Percentiles rank a stretch among this genome's conserved stretches.
Conservation (phyloP, 768 basidiomycete genomes). For the Rhizopogon rudus region DNA sequence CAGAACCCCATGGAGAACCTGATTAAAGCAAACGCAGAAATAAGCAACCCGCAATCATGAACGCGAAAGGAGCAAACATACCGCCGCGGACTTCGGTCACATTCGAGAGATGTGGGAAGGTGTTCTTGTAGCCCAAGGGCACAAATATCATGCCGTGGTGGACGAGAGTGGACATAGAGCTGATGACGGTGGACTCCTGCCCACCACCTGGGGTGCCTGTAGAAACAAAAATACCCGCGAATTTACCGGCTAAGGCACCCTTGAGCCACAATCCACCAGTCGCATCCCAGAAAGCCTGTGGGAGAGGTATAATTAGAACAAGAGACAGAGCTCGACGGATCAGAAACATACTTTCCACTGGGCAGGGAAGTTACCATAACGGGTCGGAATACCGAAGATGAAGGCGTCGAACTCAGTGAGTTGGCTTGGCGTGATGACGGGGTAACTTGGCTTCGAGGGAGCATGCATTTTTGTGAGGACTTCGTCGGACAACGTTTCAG, state of each 20-base stretch:
- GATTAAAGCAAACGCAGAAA: not conserved
- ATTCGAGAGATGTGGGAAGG: slow-evolving; percentile 38
- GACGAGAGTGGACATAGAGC: slow-evolving; percentile 48
- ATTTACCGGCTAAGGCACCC: slow-evolving; percentile 68
- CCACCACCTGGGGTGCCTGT: slow-evolving; percentile 75
- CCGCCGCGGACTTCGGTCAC: slow-evolving; percentile 53
- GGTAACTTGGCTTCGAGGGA: slow-evolving; percentile 66
- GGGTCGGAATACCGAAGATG: slow-evolving; percentile 74
- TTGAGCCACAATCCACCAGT: slow-evolving; percentile 62
- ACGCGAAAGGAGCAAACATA: slow-evolving; percentile 23
- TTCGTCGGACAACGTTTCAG: slow-evolving; percentile 73
- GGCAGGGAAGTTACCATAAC: slow-evolving; percentile 76
- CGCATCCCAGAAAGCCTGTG: slow-evolving; percentile 67
- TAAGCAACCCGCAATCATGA: not conserved
- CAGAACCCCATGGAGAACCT: slow-evolving; percentile 80
- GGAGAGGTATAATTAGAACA: slow-evolving; percentile 4
- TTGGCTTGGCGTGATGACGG: slow-evolving; percentile 51
- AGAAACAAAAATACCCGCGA: slow-evolving; percentile 69
- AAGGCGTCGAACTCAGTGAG: slow-evolving; percentile 64
- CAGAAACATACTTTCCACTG: slow-evolving; percentile 62
- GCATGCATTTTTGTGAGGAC: slow-evolving; percentile 67
- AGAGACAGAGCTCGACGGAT: not conserved
- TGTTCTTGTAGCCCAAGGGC: slow-evolving; percentile 63
- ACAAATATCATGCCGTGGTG: slow-evolving; percentile 75
- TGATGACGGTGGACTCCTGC: slow-evolving; percentile 60